phyloP scores from a whole-genome alignment of 2,329 filamentous ascomycete species.

The Apiospora saccharicola region DNA sequence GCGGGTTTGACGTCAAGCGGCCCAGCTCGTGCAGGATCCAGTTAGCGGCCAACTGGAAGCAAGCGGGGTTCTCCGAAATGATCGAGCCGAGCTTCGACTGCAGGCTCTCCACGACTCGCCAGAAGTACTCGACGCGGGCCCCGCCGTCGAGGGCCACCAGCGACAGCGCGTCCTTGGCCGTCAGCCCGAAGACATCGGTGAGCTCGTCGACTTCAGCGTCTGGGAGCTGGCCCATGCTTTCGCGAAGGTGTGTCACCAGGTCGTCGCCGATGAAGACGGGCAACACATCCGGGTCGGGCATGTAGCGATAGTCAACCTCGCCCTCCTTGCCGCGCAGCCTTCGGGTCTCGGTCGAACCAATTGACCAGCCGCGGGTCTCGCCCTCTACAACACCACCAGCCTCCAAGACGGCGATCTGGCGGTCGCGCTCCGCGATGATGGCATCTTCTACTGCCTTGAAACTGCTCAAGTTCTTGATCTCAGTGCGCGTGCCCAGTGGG shows the following conservation, averaged over 20 bases:
- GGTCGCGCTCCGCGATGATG: conserved; percentile 86
- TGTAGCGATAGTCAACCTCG: conserved; percentile 97
- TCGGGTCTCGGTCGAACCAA: conserved; percentile 82
- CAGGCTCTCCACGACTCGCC: conserved; percentile 39
- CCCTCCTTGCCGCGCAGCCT: conserved; percentile 91
- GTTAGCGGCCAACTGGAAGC: conserved; percentile 61
- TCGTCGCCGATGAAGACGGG: conserved; percentile 79
- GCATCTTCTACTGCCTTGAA: conserved; percentile 96
- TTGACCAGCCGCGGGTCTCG: conserved; percentile 92
- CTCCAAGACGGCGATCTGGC: conserved; percentile 84
- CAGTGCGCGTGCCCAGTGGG: conserved; percentile 81
- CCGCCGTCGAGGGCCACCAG: conserved; percentile 81
- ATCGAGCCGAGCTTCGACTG: conserved; percentile 32
- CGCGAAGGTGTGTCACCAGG: conserved; percentile 69
- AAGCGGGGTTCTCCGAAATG: conserved; percentile 36
- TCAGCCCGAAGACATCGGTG: conserved; percentile 70
- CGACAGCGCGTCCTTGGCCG: conserved; percentile 82
- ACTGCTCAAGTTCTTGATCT: conserved; percentile 96
- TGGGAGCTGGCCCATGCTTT: conserved; percentile 73
- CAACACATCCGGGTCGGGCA: conserved; percentile 92
- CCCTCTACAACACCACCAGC: conserved; percentile 77
- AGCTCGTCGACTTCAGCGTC: conserved; percentile 73
- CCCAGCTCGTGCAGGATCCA: conserved; percentile 81
- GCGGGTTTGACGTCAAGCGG: conserved; percentile 64
- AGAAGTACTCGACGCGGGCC: conserved; percentile 82